Evolutionary conservation across 148 eudicot species (phyloP).

Genomic region (Rheum nobile): DNA sequence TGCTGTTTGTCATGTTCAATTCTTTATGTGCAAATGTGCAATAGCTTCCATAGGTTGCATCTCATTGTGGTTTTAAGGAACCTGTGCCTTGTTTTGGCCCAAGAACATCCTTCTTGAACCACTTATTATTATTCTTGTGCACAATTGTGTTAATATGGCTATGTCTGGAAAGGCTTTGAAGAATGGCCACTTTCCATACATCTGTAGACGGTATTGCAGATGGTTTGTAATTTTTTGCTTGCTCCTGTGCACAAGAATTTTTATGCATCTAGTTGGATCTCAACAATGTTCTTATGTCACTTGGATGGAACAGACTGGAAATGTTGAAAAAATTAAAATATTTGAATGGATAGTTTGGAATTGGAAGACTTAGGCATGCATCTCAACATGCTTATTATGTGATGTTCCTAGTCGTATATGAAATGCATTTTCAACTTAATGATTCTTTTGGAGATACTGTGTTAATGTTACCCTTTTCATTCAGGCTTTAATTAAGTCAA

Average conservation of each 20-base stretch:
- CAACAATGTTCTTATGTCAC: neutral
- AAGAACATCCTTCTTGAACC: neutral
- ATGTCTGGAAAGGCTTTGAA: neutral
- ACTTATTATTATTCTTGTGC: too few relatives aligned
- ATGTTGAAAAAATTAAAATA: neutral
- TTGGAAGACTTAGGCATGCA: neutral
- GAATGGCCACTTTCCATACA: neutral
- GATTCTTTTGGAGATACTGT: neutral
- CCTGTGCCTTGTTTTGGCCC: neutral
- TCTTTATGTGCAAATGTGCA: too few relatives aligned
- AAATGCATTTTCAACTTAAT: neutral
- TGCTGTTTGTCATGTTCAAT: neutral
- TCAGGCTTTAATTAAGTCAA: slow-evolving; percentile 90
- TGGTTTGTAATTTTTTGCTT: neutral
- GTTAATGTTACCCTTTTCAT: neutral
- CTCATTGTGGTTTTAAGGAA: neutral
- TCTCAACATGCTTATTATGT: neutral
- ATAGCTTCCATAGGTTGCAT: neutral
- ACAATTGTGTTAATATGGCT: neutral
- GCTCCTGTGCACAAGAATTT: neutral
- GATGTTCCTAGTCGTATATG: neutral
- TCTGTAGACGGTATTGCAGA: neutral
- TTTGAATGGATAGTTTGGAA: neutral
- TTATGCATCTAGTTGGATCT: neutral
- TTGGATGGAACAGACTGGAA: neutral